A percentile compares a stretch with the other conserved stretches of the same genome.
phyloP scores from a whole-genome alignment of 768 basidiomycete species.

The Collybiopsis confluens region DNA sequence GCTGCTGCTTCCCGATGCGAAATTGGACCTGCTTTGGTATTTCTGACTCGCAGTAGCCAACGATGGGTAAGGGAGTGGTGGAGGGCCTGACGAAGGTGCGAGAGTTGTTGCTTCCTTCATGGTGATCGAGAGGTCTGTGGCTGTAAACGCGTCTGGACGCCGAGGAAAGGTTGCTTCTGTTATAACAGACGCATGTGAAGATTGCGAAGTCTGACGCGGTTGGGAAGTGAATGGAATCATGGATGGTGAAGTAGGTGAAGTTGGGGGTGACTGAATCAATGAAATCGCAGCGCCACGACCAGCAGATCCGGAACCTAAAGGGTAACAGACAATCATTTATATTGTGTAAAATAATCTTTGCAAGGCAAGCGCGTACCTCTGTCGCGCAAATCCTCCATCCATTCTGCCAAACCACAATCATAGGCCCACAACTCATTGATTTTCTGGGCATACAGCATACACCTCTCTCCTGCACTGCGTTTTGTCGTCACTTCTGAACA shows the following conservation, averaged over 20 bases:
- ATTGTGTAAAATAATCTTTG: conserved; percentile 3
- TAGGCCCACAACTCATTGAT: conserved; percentile 76
- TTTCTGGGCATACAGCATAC: conserved; percentile 70
- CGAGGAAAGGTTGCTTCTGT: conserved; percentile 79
- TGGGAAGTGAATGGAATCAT: conserved; percentile 44
- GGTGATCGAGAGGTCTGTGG: conserved; percentile 60
- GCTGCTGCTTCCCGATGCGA: conserved; percentile 9
- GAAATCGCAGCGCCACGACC: conserved; percentile 4
- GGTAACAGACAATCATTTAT: conserved; percentile 1
- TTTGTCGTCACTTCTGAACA: conserved; percentile 58
- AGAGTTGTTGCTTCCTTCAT: conserved; percentile 41
- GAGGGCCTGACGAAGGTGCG: conserved; percentile 49
- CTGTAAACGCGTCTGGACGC: conserved; percentile 72
- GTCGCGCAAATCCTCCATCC: conserved; percentile 55
- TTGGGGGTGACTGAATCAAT: not conserved
- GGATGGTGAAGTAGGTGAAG: conserved; percentile 27
- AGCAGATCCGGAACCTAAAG: not conserved
- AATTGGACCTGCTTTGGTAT: conserved; percentile 28
- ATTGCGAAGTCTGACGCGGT: conserved; percentile 46
- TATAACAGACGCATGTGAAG: conserved; percentile 63
- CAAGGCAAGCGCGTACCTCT: conserved; percentile 41
- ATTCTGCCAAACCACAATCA: conserved; percentile 76
- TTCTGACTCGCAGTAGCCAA: conserved; percentile 39
- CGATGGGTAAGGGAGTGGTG: conserved; percentile 72
- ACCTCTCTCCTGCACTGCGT: conserved; percentile 62